Evolutionary conservation across 306 rosid genomes (phyloP), one percentile per base, ranked within the genome.

Genomic region (Sechiopsis laciniata): DNA sequence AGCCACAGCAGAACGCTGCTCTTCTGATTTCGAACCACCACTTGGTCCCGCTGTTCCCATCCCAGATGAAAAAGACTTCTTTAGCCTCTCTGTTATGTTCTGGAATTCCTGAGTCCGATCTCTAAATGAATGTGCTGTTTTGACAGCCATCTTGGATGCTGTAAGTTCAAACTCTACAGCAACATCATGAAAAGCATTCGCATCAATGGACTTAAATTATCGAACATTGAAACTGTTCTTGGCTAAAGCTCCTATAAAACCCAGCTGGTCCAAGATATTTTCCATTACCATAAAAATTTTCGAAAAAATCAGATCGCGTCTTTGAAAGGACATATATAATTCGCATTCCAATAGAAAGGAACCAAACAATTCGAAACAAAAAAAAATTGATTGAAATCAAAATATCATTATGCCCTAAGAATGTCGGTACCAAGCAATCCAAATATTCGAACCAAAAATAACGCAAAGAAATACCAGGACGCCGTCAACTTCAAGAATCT

Each of bases 61-160:
- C 40, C 75, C 78, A 8, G 96, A 84, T 52, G 85, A 83, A 14
- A 72, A 79, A 5, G 89, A 83, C 78, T 86, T 95, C 82, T 85
- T 91, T 73, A 89, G 85, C 87, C 87, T 91, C 78, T 88, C 97
- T 0, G 85, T 89, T 19, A 89, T 82, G 60, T 82, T 83, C 69
- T 83, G 90, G 53, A 95, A 91, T 78, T 95, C 99, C 5, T 68
- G 90, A 58, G 97, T 88, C 75, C 95, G 88, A 82, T 95, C 99
- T 67, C 97, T 87, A 74, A 78, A 86, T 12, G 95, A 85, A 54
- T 94, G 99, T 12, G 88, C 48, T 46, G 85, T 78, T 85, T 86
- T 88, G 71, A 82, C 71, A 77, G 79, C 84, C 99, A 89, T 89
- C 77, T 80, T 87, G 37, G 64, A 8, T 69, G 19, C 76, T 54